A percentile compares a stretch with the other conserved stretches of the same genome.
Evolutionary conservation across 148 eudicot species (phyloP).

Genomic region (Limonium bicolor): DNA sequence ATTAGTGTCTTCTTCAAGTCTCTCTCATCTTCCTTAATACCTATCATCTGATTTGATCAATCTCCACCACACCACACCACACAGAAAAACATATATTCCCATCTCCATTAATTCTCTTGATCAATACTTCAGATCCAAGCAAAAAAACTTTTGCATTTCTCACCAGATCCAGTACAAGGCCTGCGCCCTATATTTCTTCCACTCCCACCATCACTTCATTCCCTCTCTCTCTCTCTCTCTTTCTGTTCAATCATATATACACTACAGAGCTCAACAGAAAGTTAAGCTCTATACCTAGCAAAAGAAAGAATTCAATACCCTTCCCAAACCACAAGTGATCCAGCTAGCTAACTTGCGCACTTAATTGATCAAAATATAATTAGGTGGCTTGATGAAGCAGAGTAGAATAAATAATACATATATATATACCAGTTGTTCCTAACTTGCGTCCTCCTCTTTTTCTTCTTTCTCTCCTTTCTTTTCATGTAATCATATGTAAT

Average conservation of each 20-base stretch:
- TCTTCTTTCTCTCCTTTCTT: constrained; percentile 4
- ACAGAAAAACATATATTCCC: no score
- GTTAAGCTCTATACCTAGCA: constrained; percentile 6
- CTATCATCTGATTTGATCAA: no score
- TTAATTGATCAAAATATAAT: no score
- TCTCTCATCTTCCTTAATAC: not conserved
- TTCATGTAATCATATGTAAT: no score
- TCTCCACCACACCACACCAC: constrained; percentile 3
- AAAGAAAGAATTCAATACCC: constrained; percentile 8
- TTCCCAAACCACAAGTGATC: constrained; percentile 3
- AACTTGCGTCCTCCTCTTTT: constrained; percentile 7
- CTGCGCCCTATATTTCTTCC: constrained; percentile 12
- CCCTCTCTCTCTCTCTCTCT: constrained; percentile 12
- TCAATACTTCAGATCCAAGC: constrained; percentile 38
- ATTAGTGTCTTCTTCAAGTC: not conserved
- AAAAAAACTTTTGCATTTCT: no score
- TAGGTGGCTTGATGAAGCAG: no score
- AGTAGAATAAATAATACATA: no score
- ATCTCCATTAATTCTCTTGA: not conserved
- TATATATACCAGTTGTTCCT: no score
- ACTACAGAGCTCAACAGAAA: constrained; percentile 6
- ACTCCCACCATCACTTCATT: constrained; percentile 4
- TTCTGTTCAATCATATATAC: not conserved
- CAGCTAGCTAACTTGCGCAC: constrained; percentile 5
- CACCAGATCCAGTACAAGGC: not conserved